A percentile compares a stretch with the other conserved stretches of the same genome.
Evolutionary conservation across 1,139 yeast genomes (phyloP).

Genomic region (Zygosaccharomyces sapae): DNA sequence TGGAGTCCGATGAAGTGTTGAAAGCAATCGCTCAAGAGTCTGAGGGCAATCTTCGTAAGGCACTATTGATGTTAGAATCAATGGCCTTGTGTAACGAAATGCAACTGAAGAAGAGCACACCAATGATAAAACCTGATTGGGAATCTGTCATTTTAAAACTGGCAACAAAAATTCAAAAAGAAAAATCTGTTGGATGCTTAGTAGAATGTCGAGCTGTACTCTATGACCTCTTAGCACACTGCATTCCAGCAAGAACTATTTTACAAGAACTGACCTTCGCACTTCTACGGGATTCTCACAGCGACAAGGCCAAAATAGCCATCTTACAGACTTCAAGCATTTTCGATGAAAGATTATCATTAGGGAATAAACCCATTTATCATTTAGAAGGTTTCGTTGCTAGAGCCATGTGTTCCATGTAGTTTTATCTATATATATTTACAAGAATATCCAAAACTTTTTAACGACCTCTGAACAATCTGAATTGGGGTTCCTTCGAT

Average conservation of each 20-base stretch:
- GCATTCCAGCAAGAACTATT: constrained; percentile 81
- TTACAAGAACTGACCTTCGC: constrained; percentile 63
- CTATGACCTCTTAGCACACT: constrained; percentile 85
- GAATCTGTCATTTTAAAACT: constrained; percentile 65
- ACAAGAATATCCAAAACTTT: constrained; percentile 14
- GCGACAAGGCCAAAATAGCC: constrained; percentile 42
- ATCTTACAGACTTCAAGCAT: constrained; percentile 66
- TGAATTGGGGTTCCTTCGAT: constrained; percentile 50
- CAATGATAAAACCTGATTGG: constrained; percentile 76
- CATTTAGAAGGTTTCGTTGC: constrained; percentile 95
- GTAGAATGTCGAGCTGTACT: constrained; percentile 69
- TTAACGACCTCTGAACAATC: constrained; percentile 55
- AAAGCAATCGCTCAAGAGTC: constrained; percentile 52
- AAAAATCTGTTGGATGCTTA: constrained; percentile 66
- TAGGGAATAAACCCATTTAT: constrained; percentile 85
- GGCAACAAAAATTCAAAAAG: constrained; percentile 55
- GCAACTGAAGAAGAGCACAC: constrained; percentile 43
- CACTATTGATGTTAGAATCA: constrained; percentile 79
- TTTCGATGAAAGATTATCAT: constrained; percentile 82
- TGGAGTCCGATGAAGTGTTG: constrained; percentile 45
- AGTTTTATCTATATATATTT: constrained; percentile 15
- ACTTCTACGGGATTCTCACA: constrained; percentile 40
- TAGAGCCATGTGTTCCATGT: constrained; percentile 55
- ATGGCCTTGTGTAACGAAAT: constrained; percentile 69
- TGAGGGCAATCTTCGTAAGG: constrained; percentile 71